Conservation (phyloP, 192 early-diverging fungal species). For the Radiomyces spectabilis region DNA sequence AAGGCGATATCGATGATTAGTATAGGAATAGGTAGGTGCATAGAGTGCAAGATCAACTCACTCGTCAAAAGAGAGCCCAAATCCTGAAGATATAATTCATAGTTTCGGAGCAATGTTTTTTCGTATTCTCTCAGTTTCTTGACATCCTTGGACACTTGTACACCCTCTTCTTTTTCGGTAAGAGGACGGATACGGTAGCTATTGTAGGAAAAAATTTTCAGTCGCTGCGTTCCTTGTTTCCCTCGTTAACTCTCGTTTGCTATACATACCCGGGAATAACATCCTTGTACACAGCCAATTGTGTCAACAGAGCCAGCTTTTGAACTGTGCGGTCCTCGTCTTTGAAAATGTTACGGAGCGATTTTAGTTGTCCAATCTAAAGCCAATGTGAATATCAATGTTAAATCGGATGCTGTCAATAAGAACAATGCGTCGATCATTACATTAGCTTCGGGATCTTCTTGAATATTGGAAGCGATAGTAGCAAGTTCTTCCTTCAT, state of each 20-base stretch:
- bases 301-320: constrained; percentile 76
- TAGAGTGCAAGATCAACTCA: too few relatives aligned
- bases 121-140: constrained; percentile 83
- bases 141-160: constrained; percentile 83
- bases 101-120: constrained; percentile 70
- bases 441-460: constrained; percentile 71
- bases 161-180: constrained; percentile 71
- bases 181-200: constrained; percentile 85
- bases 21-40: too few relatives aligned
- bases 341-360: constrained; percentile 55
- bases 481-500: constrained; percentile 78
- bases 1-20: not conserved
- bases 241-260: not conserved
- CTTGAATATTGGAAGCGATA: constrained; percentile 71
- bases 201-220: not conserved
- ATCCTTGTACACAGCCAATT: constrained; percentile 91
- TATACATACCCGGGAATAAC: constrained; percentile 86
- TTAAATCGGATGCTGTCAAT: not conserved
- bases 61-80: constrained; percentile 44
- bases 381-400: constrained; percentile 2
- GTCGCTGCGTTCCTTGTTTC: not conserved
- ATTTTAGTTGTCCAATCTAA: constrained; percentile 59
- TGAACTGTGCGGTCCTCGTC: constrained; percentile 58
- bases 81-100: constrained; percentile 77
- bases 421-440: not conserved